A percentile compares a stretch with the other conserved stretches of the same genome.
phyloP scores from a whole-genome alignment of 495 filamentous ascomycete genomes.

The Aspergillus hancockii region DNA sequence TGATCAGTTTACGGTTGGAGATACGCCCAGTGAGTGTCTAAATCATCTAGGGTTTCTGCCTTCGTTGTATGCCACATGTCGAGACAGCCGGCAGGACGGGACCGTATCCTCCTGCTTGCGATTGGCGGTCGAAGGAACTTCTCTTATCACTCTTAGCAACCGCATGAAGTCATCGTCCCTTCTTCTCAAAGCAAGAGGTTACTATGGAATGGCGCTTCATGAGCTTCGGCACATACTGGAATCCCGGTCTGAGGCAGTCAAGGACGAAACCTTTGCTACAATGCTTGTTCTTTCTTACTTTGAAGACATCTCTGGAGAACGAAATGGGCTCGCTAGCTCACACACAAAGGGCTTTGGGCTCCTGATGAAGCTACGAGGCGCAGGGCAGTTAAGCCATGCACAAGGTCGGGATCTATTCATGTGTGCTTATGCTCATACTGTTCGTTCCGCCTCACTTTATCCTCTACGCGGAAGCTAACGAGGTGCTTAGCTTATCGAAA shows the following conservation, averaged over 20 bases:
- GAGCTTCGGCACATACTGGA: constrained; percentile 32
- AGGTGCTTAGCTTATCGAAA: constrained; percentile 37
- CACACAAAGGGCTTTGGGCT: constrained; percentile 46
- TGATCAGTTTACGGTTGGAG: constrained; percentile 40
- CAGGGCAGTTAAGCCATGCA: constrained; percentile 31
- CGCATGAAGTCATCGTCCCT: constrained; percentile 31
- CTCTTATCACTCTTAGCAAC: constrained; percentile 39
- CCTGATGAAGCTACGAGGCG: constrained; percentile 39
- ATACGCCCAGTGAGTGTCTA: constrained; percentile 22
- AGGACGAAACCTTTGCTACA: constrained; percentile 45
- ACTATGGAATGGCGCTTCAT: constrained; percentile 39
- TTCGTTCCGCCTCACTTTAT: constrained; percentile 19
- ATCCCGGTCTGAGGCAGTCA: constrained; percentile 32
- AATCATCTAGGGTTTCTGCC: constrained; percentile 42
- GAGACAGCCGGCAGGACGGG: constrained; percentile 18
- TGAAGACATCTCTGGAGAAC: constrained; percentile 43
- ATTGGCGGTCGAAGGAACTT: constrained; percentile 43
- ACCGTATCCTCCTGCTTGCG: constrained; percentile 33
- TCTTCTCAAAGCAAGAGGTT: constrained; percentile 31
- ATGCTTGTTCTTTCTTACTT: constrained; percentile 42
- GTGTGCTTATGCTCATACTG: constrained; percentile 45
- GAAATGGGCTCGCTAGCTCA: constrained; percentile 43
- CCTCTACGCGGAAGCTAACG: background rate
- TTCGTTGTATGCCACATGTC: constrained; percentile 33
- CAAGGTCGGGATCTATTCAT: constrained; percentile 44